These are phyloP conservation scores for Aspergillus melleus DNA, from an alignment of 2,329 filamentous ascomycete genomes.

Conservation along the genomic window DNA sequence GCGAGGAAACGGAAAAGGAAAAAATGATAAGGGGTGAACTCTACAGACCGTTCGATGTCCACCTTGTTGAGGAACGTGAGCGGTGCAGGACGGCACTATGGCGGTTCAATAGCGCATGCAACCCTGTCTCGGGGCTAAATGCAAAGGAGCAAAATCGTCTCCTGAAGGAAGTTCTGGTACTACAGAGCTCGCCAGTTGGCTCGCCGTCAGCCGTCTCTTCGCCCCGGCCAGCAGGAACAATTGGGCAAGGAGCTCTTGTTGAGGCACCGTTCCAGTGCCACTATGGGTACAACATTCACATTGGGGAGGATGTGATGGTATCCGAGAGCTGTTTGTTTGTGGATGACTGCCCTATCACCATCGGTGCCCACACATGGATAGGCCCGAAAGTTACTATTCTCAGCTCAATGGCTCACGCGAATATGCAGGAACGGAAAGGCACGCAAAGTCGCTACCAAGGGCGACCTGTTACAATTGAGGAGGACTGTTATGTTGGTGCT, in stretches of 20 bases:
- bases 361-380: conserved; percentile 69
- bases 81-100: conserved; percentile 78
- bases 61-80: conserved; percentile 80
- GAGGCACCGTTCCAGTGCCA: conserved; percentile 90
- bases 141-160: conserved; percentile 43
- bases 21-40: conserved; percentile 80
- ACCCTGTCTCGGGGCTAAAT: conserved; percentile 71
- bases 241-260: conserved; percentile 75
- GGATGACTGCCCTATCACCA: conserved; percentile 79
- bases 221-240: conserved; percentile 56
- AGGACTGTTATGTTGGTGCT: conserved; percentile 66
- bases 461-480: conserved; percentile 72
- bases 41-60: conserved; percentile 77
- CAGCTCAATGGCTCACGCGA: conserved; percentile 70
- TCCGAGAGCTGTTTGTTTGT: conserved; percentile 81
- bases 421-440: conserved; percentile 72
- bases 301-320: conserved; percentile 82
- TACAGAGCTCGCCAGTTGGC: conserved; percentile 26
- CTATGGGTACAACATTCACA: conserved; percentile 91
- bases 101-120: conserved; percentile 81
- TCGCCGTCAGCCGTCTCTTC: conserved; percentile 57
- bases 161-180: conserved; percentile 40
- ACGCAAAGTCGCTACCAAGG: conserved; percentile 71
- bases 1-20: conserved; percentile 70
- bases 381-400: conserved; percentile 86